Evolutionary conservation across 257 asterid genomes (phyloP).

Genomic region (Ilex asprella): DNA sequence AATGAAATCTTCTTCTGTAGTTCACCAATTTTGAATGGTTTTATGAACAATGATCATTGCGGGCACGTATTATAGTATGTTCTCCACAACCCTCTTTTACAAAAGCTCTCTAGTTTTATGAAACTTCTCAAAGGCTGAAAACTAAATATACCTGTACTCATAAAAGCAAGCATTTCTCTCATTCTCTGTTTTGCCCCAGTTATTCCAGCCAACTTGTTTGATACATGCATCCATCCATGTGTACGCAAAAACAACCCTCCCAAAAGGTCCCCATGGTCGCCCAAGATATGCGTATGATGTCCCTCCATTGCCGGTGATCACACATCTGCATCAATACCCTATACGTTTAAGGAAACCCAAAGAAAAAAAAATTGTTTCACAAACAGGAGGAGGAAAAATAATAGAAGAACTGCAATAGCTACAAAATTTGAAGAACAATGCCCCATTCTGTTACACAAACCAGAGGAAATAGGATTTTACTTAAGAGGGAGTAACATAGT

Average conservation of each 20-base stretch:
- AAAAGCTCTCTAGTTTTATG: too few relatives aligned
- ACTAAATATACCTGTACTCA: constrained; percentile 57
- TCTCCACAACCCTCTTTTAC: background rate
- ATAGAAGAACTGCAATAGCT: background rate
- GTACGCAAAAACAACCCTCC: constrained; percentile 81
- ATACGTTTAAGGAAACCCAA: background rate
- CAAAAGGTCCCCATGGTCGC: constrained; percentile 99
- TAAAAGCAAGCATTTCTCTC: constrained; percentile 97
- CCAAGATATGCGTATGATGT: constrained; percentile 62
- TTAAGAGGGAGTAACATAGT: too few relatives aligned
- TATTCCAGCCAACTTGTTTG: constrained; percentile 74
- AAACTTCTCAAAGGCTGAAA: background rate
- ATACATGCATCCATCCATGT: constrained; percentile 73
- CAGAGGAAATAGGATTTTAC: too few relatives aligned
- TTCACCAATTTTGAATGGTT: too few relatives aligned
- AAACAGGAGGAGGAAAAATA: background rate
- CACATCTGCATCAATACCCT: constrained; percentile 57
- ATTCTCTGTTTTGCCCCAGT: constrained; percentile 89
- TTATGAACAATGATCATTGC: background rate
- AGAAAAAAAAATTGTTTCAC: background rate
- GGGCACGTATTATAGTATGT: background rate
- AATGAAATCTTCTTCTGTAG: too few relatives aligned
- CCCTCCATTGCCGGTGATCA: constrained; percentile 79
- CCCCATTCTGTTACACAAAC: too few relatives aligned
- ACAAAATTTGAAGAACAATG: too few relatives aligned